Conservation (phyloP, 768 basidiomycete genomes). For the Rhodotorula kratochvilovae region DNA sequence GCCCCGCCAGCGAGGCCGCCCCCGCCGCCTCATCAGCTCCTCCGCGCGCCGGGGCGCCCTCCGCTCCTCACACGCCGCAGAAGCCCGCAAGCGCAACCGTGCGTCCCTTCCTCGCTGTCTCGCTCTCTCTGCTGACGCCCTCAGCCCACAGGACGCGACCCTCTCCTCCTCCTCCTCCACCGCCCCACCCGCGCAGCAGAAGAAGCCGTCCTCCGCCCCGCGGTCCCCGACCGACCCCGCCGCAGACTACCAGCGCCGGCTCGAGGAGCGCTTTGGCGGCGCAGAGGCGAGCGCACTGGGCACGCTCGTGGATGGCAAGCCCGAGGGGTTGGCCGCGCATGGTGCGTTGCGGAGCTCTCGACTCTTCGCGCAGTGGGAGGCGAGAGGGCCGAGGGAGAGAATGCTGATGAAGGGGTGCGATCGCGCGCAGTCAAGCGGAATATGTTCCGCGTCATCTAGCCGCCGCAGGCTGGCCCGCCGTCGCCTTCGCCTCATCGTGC, state of each 20-base stretch:
- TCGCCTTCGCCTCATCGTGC: too few relatives aligned
- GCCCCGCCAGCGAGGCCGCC: neutral
- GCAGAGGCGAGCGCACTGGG: slow-evolving; percentile 15
- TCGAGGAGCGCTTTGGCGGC: slow-evolving; percentile 26
- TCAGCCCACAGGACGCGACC: neutral
- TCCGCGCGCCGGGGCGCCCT: neutral
- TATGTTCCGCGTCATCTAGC: slow-evolving; percentile 21
- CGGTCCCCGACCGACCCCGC: neutral
- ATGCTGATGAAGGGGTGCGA: too few relatives aligned
- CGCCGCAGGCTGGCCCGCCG: too few relatives aligned
- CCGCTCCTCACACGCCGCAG: neutral
- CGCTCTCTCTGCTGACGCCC: neutral
- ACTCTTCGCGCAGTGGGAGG: neutral
- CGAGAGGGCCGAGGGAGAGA: too few relatives aligned
- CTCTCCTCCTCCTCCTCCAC: neutral
- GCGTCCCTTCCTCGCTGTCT: too few relatives aligned
- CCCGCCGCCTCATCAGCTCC: neutral
- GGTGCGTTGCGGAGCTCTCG: neutral
- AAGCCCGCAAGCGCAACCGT: neutral
- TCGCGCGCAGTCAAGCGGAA: slow-evolving; percentile 4
- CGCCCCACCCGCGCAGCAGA: too few relatives aligned
- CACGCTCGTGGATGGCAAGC: slow-evolving; percentile 17
- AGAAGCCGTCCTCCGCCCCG: neutral
- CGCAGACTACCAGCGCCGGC: slow-evolving; percentile 1
- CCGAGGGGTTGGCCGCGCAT: slow-evolving; percentile 7